Conservation (phyloP, 768 basidiomycete genomes). For the Epithele typhae region DNA sequence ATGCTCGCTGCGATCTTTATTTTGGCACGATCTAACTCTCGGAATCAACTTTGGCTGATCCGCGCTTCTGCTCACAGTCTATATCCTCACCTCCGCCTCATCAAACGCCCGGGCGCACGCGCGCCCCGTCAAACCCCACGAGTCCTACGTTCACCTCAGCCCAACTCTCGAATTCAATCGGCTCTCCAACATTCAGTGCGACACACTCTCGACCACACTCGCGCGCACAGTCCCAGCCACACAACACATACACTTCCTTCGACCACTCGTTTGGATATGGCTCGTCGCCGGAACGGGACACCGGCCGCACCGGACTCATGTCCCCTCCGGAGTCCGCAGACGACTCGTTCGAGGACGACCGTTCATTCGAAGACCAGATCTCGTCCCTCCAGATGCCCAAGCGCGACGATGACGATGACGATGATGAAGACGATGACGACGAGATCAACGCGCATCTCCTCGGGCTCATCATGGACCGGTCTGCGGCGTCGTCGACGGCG, state of each 20-base stretch:
- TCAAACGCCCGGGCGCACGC: constrained; percentile 42
- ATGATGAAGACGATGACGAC: constrained; percentile 47
- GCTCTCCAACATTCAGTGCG: constrained; percentile 37
- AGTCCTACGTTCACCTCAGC: constrained; percentile 27
- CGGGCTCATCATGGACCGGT: constrained; percentile 58
- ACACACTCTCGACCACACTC: constrained; percentile 60
- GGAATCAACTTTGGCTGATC: no score
- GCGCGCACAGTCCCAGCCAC: constrained; percentile 46
- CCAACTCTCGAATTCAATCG: constrained; percentile 37
- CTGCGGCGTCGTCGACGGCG: constrained; percentile 51
- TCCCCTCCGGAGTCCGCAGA: constrained; percentile 39
- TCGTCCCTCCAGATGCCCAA: constrained; percentile 59
- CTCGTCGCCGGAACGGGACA: constrained; percentile 22
- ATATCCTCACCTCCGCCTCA: constrained; percentile 30
- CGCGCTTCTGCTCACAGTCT: no score
- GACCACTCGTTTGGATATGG: constrained; percentile 36
- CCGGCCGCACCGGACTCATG: constrained; percentile 21
- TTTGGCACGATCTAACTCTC: neutral
- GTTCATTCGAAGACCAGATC: constrained; percentile 39
- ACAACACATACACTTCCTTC: constrained; percentile 34
- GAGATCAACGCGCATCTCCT: constrained; percentile 38
- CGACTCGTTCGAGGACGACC: constrained; percentile 30
- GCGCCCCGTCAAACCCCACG: constrained; percentile 72
- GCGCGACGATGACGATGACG: constrained; percentile 37
- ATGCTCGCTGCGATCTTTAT: neutral